These are phyloP conservation scores for Pseudopediastrum boryanum DNA, from an alignment of 139 green algal genomes.

Conservation along the genomic window DNA sequence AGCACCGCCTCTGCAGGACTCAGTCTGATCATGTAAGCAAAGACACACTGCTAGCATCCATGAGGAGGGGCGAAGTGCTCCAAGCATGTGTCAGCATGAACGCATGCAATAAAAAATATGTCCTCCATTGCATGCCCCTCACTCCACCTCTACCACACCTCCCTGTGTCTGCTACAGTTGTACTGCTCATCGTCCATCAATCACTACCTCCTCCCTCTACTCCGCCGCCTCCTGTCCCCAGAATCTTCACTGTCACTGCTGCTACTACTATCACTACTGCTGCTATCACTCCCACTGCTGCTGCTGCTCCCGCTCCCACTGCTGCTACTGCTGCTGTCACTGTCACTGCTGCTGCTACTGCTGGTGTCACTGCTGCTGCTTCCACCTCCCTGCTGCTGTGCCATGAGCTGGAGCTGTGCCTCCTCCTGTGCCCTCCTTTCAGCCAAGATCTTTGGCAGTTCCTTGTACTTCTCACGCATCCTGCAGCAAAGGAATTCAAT, in stretches of 20 bases:
- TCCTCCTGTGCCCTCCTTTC: conserved; percentile 24
- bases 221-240: conserved; percentile 18
- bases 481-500: conserved; percentile 7
- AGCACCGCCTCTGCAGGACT: too few relatives aligned
- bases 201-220: neutral
- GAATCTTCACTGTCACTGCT: conserved; percentile 32
- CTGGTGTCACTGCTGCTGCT: conserved; percentile 13
- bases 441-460: conserved; percentile 35
- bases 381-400: neutral
- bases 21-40: too few relatives aligned
- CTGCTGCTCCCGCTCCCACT: neutral
- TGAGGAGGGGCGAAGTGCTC: neutral
- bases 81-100: neutral
- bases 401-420: neutral
- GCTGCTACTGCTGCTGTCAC: conserved; percentile 2
- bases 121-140: neutral
- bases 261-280: conserved; percentile 26
- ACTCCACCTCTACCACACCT: too few relatives aligned
- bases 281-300: conserved; percentile 26
- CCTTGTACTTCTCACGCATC: too few relatives aligned
- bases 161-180: neutral
- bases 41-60: neutral
- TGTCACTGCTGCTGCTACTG: neutral
- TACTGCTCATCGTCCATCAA: neutral
- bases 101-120: neutral